Evolutionary conservation across 176 grass and related monocot species (phyloP), one percentile per base, ranked within the genome.

Genomic region (Melocanna baccifera): DNA sequence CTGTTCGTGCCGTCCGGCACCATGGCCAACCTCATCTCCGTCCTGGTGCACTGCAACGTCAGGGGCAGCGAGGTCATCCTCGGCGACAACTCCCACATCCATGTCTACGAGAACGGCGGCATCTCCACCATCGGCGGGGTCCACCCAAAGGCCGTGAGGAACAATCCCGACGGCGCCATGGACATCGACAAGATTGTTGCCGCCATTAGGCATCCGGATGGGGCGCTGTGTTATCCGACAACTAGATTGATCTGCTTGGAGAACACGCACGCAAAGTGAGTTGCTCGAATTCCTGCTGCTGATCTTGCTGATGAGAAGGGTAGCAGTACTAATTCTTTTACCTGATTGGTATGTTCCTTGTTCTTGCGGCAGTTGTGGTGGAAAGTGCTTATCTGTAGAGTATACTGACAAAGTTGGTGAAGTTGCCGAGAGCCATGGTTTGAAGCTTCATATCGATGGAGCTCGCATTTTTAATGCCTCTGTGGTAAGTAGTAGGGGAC

Each of bases 381-480:
- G 96, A 20, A 96, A 90, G 74, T 99, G 96, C 23, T 40, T 96
- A 22, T 88, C 93, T 25, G 86, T 20, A 18, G 91, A 94, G 69
- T 96, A 99, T 62, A 96, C 91, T 8, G 96, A 99, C 65, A 89
- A 86, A 78, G 91, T 99, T 46, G 96, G 93, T 7, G 86, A 92
- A 30, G 69, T 99, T 26, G 93, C 88, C 45, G 83, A 76, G 78
- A 91, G 59, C 10, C 91, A 94, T 88, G 96, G 91, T 9, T 52
- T 99, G 55, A 99, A 96, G 74, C 94, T 99, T 63, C 96, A 99
- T 56, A 99, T 99, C 26, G 96, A 96, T 50, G 96, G 96, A 77
- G 93, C 96, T 53, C 96, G 96, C 22, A 99, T 99, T 66, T 99
- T 99, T 62, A 95, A 99, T 65, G 96, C 96, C 47, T 93, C 96